These are phyloP conservation scores for Wickerhamiella parazyma DNA, from an alignment of 805 yeast species.

Conservation along the genomic window DNA sequence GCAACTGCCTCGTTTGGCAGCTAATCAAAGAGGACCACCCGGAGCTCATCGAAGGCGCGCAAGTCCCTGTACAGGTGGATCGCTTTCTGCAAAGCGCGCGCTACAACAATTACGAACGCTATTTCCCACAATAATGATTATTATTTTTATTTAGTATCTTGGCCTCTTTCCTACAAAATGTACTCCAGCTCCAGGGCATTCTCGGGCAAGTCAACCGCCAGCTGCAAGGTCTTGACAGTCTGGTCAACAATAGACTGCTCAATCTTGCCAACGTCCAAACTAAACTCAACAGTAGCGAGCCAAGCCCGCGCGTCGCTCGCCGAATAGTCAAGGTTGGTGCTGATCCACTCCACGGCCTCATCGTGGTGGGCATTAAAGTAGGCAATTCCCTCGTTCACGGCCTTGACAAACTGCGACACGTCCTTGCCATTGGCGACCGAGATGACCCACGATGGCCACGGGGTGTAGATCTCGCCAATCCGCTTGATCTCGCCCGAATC, in stretches of 20 bases:
- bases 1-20: background rate
- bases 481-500: conserved; percentile 66
- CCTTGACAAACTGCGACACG: conserved; percentile 33
- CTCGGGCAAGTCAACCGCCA: conserved; percentile 44
- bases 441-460: conserved; percentile 94
- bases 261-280: conserved; percentile 35
- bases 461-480: conserved; percentile 82
- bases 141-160: no score
- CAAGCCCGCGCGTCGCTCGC: conserved; percentile 67
- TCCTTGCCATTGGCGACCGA: conserved; percentile 28
- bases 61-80: no score
- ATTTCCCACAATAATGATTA: no score
- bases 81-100: no score
- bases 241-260: conserved; percentile 37
- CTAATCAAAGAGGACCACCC: background rate
- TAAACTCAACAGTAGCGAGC: conserved; percentile 64
- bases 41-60: background rate
- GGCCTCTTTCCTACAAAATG: conserved; percentile 7
- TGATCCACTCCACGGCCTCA: conserved; percentile 54
- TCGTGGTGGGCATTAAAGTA: conserved; percentile 49
- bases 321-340: conserved; percentile 57
- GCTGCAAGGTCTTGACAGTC: conserved; percentile 42
- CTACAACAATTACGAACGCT: no score
- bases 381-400: conserved; percentile 51
- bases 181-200: conserved; percentile 17